Conservation (phyloP, 2,329 filamentous ascomycete genomes). For the Sordariomycetes sp. region DNA sequence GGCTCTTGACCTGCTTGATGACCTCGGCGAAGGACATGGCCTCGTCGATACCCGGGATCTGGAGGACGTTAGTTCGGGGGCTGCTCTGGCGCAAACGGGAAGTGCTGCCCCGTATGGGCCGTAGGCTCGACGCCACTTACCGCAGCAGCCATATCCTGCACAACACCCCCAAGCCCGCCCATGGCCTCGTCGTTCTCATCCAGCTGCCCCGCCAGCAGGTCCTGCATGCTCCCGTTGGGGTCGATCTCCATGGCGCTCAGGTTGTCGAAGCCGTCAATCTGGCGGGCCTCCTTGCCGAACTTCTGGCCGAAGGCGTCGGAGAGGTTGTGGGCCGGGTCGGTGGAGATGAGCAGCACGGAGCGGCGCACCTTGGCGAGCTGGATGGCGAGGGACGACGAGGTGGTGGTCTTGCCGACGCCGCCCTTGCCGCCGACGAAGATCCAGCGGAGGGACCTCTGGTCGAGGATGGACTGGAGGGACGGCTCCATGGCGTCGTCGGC, state of each 20-base stretch:
- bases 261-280: slow-evolving; percentile 86
- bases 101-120: background rate
- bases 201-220: slow-evolving; percentile 68
- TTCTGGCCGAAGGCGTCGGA: slow-evolving; percentile 98
- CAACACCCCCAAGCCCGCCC: slow-evolving; percentile 81
- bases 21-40: slow-evolving; percentile 99
- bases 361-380: slow-evolving; percentile 92
- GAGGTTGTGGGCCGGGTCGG: slow-evolving; percentile 95
- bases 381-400: slow-evolving; percentile 94
- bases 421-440: slow-evolving; percentile 99
- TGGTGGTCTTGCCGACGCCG: slow-evolving; percentile 98
- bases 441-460: slow-evolving; percentile 93
- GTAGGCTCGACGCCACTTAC: slow-evolving; percentile 36
- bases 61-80: slow-evolving; percentile 1
- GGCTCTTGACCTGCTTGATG: slow-evolving; percentile 96
- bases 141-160: slow-evolving; percentile 95
- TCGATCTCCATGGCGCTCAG: slow-evolving; percentile 99
- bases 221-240: slow-evolving; percentile 94
- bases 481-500: slow-evolving; percentile 74
- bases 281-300: slow-evolving; percentile 94
- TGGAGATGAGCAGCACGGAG: slow-evolving; percentile 94
- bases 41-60: slow-evolving; percentile 98
- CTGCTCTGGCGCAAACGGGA: background rate
- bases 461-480: slow-evolving; percentile 85
- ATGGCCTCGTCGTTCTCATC: slow-evolving; percentile 54